Base-by-base conservation (phyloP, 768 basidiomycete species). In the Kwoniella heveanensis region DNA sequence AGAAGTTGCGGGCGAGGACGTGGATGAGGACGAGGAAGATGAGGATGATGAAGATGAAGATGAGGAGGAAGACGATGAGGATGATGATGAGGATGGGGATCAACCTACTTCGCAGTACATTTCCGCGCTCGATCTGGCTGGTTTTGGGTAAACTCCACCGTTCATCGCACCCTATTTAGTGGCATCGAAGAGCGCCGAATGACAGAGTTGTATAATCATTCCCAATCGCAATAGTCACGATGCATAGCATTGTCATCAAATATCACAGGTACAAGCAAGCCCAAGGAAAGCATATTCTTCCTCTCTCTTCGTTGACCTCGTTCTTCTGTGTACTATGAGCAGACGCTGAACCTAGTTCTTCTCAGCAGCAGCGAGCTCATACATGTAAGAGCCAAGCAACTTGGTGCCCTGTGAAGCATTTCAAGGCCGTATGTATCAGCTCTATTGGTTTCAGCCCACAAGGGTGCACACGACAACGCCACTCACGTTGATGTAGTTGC, bases 401-500 rank as follows among this genome's bases (percentile, higher is more conserved):
- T 91, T 90, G 25, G 87, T 80, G 30, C 81, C 81, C 63, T 76
- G 57, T 52, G 26, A 48, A n/a, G 37, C 13, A 51, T 17, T 22
- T 17, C 9, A 36, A 8, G 21, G n/a, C n/a, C 7, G 19, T 12
- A 60, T n/a, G 52, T 29, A 26, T 17, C 17, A 21, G 21, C 36
- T 10, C 26, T 10, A 25, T 30, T 17, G 21, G 17, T 29, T 21
- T 29, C 37, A 39, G 55, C 13, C 5, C 32, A 13, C 32, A 32
- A 32, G 32, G 32, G 32, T 32, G 32, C 13, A 32, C 32, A 5
- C 5, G n/a, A 58, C 27, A 13, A 17, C 57, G 50, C 19, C 76
- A 87, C 78, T 80, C 89, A 91, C 74, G 88, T 90, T 79, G 64
- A 96, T 88, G 80, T 88, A 96, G 83, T 98, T 98, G 52, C 86